Conservation (phyloP, 2,329 filamentous ascomycete species). For the Drechslera avenae region DNA sequence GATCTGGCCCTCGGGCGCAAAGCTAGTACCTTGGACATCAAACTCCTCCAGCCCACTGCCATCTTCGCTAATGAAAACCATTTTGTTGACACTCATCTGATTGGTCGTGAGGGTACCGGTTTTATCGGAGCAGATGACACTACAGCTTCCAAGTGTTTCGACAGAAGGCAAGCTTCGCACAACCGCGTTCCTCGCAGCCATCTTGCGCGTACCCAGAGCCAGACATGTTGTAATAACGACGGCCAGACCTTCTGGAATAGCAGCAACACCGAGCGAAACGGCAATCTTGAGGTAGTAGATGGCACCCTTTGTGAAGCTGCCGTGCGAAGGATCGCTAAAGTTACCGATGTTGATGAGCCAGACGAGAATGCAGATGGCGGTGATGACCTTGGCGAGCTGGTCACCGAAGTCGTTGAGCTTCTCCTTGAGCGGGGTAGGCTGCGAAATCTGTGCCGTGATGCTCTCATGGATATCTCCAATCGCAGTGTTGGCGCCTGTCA, state of each 20-base stretch:
- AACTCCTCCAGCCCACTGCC: slow-evolving; percentile 81
- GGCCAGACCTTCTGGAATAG: slow-evolving; percentile 95
- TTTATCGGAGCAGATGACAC: slow-evolving; percentile 99
- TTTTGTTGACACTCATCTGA: slow-evolving; percentile 97
- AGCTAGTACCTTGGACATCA: slow-evolving; percentile 90
- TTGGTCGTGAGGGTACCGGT: slow-evolving; percentile 98
- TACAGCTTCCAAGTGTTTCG: slow-evolving; percentile 97
- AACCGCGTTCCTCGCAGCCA: slow-evolving; percentile 98
- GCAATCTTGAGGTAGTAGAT: slow-evolving; percentile 99
- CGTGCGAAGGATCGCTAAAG: slow-evolving; percentile 93
- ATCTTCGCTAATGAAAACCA: slow-evolving; percentile 78
- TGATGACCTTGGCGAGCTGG: slow-evolving; percentile 95
- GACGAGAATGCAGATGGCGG: slow-evolving; percentile 91
- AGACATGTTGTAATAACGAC: slow-evolving; percentile 99
- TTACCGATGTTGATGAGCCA: slow-evolving; percentile 99
- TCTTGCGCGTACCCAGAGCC: slow-evolving; percentile 93
- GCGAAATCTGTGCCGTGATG: slow-evolving; percentile 96
- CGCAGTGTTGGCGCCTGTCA: slow-evolving; percentile 88
- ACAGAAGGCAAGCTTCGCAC: slow-evolving; percentile 95
- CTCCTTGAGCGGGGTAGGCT: slow-evolving; percentile 95
- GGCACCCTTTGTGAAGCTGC: slow-evolving; percentile 92
- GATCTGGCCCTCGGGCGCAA: slow-evolving; percentile 80
- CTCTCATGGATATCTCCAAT: slow-evolving; percentile 99
- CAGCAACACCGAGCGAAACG: slow-evolving; percentile 94
- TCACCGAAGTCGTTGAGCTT: slow-evolving; percentile 99